Percentiles rank a stretch among this genome's conserved stretches.
Evolutionary conservation across 805 yeast species (phyloP).

Genomic region (Saturnispora mendoncae): DNA sequence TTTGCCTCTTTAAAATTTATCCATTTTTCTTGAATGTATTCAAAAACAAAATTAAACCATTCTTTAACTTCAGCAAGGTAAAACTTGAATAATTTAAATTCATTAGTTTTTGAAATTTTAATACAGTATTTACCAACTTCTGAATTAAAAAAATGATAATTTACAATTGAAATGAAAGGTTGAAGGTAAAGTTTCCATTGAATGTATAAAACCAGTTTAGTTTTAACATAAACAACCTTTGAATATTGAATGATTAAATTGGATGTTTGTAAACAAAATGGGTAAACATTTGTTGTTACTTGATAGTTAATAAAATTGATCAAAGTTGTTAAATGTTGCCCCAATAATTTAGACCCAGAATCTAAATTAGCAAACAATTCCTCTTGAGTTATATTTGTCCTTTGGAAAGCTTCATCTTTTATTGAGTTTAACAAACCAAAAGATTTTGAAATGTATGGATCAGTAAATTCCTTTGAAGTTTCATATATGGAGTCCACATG

Average conservation of each 20-base stretch:
- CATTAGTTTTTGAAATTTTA: slow-evolving; percentile 11
- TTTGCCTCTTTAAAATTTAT: slow-evolving; percentile 17
- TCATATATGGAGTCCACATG: not conserved
- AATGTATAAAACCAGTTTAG: slow-evolving; percentile 12
- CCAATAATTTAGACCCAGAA: slow-evolving; percentile 7
- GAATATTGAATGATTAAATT: slow-evolving; percentile 8
- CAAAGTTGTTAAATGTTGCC: not conserved
- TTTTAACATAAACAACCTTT: slow-evolving; percentile 9
- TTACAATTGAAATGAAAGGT: slow-evolving; percentile 16
- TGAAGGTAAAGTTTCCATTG: slow-evolving; percentile 20
- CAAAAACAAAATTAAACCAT: slow-evolving; percentile 7
- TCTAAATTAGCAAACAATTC: slow-evolving; percentile 5
- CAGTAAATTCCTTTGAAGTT: not conserved
- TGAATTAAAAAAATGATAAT: slow-evolving; percentile 14
- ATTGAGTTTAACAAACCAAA: not conserved
- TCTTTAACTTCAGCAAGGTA: slow-evolving; percentile 6
- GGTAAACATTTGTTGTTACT: slow-evolving; percentile 12
- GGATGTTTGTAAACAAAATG: slow-evolving; percentile 7
- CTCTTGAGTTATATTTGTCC: slow-evolving; percentile 7
- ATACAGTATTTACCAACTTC: slow-evolving; percentile 18
- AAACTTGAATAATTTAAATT: slow-evolving; percentile 8
- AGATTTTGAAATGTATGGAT: not conserved
- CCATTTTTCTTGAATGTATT: slow-evolving; percentile 11
- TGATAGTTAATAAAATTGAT: slow-evolving; percentile 6
- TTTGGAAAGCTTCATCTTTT: slow-evolving; percentile 6